Base-by-base conservation (phyloP, 495 filamentous ascomycete genomes). In the Xanthoparmelia taractica region DNA sequence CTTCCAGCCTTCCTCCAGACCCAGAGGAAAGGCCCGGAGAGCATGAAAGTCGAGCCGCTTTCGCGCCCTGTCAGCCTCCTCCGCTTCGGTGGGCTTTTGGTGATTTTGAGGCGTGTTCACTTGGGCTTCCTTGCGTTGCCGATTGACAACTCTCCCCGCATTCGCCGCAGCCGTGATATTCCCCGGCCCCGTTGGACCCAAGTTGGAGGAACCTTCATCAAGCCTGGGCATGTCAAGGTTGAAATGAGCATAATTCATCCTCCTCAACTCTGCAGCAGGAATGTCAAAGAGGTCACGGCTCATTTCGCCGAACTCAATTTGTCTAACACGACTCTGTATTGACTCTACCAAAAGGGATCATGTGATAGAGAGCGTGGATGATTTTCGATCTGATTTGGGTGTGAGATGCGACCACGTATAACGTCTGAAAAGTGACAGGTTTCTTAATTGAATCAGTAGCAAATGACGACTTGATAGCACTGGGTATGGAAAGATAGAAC, bases 21-120 rank as follows among this genome's bases (percentile, higher is more conserved):
- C 29, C 0, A 0, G 18, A 33, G 27, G 27, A 0, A 54, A 7
- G 33, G 27, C 29, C 27, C 50, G 50, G 8, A 0, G 1, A 34
- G 18, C 33, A 33, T 54, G 27, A 20, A 54, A 54, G 10, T 54
- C 2, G 17, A 54, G 10, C 29, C 10, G 33, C 8, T 33, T 54
- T 12, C 29, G 50, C 50, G 33, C 29, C 50, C 50, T 54, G 15
- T 54, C 50, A 20, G 50, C 50, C 6, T 2, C n/a, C 29, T 54
- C 29, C 27, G 50, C 50, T n/a, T 54, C 50, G 6, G 15, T 0
- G 27, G 50, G 27, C 17, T 54, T 54, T 33, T 54, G 50, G 50
- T 29, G 50, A 23, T 54, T 54, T 33, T 54, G 27, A 29, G 50
- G 50, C 17, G 50, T 54, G 50, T 54, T 12, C 50, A 54, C 33